phyloP scores from a whole-genome alignment of 2,329 filamentous ascomycete species.

The Cadophora luteo-olivacea region DNA sequence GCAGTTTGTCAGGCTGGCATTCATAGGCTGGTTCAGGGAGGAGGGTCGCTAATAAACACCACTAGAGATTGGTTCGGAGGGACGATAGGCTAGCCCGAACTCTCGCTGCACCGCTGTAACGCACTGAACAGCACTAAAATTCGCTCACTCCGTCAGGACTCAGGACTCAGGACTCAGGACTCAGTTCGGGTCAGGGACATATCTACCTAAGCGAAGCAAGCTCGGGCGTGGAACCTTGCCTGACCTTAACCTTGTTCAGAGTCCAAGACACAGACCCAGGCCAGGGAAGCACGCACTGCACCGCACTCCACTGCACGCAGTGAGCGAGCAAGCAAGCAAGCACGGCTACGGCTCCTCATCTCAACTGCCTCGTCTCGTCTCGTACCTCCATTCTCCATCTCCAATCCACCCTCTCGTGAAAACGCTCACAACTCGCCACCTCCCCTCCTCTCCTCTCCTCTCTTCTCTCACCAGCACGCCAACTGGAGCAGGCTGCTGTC shows the following conservation, averaged over 20 bases:
- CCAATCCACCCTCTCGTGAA: constrained; percentile 15
- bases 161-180: not conserved
- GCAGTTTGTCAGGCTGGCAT: constrained; percentile 10
- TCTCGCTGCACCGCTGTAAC: constrained; percentile 14
- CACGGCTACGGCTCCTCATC: constrained; percentile 8
- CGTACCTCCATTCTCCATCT: constrained; percentile 13
- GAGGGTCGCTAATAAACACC: constrained; percentile 17
- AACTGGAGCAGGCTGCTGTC: constrained; percentile 5
- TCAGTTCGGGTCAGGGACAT: too few species aligned
- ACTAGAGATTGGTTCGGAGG: not conserved
- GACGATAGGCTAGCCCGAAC: constrained; percentile 8
- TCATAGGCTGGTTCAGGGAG: constrained; percentile 1
- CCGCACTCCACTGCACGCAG: not conserved
- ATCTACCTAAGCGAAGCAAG: not conserved
- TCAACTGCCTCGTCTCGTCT: constrained; percentile 3
- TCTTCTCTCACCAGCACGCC: not conserved
- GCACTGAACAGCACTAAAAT: not conserved
- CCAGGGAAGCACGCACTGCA: too few species aligned
- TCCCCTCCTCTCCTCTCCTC: constrained; percentile 1
- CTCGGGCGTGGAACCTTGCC: not conserved
- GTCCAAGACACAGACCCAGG: too few species aligned
- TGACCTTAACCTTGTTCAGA: too few species aligned
- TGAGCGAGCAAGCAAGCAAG: not conserved
- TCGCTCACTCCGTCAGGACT: not conserved
- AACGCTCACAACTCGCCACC: constrained; percentile 5